phyloP scores from a whole-genome alignment of 108 stramenopile genomes.

The Cyclostephanos tholiformis region DNA sequence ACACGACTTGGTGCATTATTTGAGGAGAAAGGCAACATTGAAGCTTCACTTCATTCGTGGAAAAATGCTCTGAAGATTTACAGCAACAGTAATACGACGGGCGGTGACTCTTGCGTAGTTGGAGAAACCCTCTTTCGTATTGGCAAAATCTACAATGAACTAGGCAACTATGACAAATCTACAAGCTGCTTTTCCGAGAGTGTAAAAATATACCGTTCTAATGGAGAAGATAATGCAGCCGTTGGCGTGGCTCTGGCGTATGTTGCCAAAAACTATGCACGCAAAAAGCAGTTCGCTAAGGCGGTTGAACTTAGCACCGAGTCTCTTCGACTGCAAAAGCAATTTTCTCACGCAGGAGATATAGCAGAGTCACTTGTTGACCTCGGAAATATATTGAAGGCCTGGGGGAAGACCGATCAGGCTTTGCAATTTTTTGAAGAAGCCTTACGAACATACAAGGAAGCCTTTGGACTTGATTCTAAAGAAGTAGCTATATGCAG shows the following conservation, averaged over 20 bases:
- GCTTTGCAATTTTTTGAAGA: constrained; percentile 50
- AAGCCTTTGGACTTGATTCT: constrained; percentile 56
- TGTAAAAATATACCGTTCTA: constrained; percentile 56
- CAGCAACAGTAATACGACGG: constrained; percentile 51
- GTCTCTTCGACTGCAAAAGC: constrained; percentile 37
- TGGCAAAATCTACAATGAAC: constrained; percentile 64
- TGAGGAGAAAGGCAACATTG: constrained; percentile 49
- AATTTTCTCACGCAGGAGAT: constrained; percentile 17
- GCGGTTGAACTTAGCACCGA: constrained; percentile 55
- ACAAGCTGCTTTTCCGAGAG: constrained; percentile 64
- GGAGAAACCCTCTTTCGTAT: constrained; percentile 64
- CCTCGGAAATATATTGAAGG: constrained; percentile 43
- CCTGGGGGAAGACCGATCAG: constrained; percentile 49
- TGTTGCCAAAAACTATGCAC: constrained; percentile 60
- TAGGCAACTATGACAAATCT: constrained; percentile 62
- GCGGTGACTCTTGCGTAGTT: constrained; percentile 61
- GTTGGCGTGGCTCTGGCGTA: constrained; percentile 57
- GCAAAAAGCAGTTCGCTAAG: constrained; percentile 45
- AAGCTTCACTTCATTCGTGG: constrained; percentile 56
- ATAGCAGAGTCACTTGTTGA: constrained; percentile 33
- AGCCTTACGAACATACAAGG: constrained; percentile 39
- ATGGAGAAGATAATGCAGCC: constrained; percentile 50
- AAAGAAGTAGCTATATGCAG: constrained; percentile 62
- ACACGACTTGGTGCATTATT: constrained; percentile 36
- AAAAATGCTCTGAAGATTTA: constrained; percentile 69